Evolutionary conservation across 805 yeast genomes (phyloP), one percentile per base, ranked within the genome.

Genomic region (Cyberlindnera mycetangii): DNA sequence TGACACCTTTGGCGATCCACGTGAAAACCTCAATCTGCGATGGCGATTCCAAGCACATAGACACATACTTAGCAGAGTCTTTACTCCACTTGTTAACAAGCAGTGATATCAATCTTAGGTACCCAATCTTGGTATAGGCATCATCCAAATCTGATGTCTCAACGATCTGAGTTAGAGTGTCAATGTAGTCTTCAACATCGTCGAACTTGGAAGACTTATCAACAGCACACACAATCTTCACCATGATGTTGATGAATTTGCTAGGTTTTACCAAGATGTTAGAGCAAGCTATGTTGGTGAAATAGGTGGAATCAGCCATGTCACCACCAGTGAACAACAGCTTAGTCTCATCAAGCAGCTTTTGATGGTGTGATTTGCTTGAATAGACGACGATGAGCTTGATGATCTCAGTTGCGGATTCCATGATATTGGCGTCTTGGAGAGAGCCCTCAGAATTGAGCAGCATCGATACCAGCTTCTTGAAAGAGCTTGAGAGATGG

Each of bases 1-100:
- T 57, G 39, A 86, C 68, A 0, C 86, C 90, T 61, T 88, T 89
- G 17, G 81, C 66, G 7, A 82, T 62, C 96, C 96, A 89, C 2
- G 83, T 67, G 10, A 72, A 61, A 0, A 74, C 58, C 59, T 88
- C 95, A 32, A 85, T 60, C 11, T 66, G 52, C 19, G 55, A 49
- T 4, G 59, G 27, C 4, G 62, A 47, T 2, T 39, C 41, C 35
- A 50, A 15, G 12, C 36, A 30, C 21, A 45, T 20, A 1, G 18
- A 3, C 7, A 41, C 37, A 19, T 41, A 52, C 9, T 19, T 34
- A 0, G 40, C 14, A 7, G 30, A 12, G 12, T 50, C 34, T 3
- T 30, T 12, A 2, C 31, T 39, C 79, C 81, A 79, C 55, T 80
- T 80, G 64, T 87, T 87, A 19, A 75, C 67, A 5, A 81, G 45